Conservation (phyloP, 306 rosid species). For the Bauhinia variegata region DNA sequence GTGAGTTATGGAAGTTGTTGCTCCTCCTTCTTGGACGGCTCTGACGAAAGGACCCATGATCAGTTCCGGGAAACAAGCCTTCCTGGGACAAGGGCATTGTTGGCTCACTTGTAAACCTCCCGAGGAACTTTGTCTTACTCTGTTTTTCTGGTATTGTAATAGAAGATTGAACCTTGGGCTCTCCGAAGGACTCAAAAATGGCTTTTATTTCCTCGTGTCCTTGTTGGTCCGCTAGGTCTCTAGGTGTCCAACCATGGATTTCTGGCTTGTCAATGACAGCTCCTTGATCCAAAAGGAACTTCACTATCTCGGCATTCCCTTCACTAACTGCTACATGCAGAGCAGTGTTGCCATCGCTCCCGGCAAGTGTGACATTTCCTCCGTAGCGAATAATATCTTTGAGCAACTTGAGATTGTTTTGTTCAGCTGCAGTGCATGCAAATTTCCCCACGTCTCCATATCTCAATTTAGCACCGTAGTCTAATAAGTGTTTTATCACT, state of each 20-base stretch:
- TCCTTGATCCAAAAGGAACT: constrained; percentile 64
- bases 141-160: constrained; percentile 44
- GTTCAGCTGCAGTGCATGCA: constrained; percentile 54
- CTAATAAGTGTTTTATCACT: constrained; percentile 42
- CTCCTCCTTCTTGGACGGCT: constrained; percentile 67
- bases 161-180: constrained; percentile 43
- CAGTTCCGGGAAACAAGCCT: constrained; percentile 41
- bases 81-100: constrained; percentile 54
- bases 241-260: constrained; percentile 71
- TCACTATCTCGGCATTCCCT: constrained; percentile 64
- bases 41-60: constrained; percentile 49
- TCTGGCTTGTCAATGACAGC: constrained; percentile 69
- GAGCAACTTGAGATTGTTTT: constrained; percentile 51
- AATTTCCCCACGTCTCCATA: constrained; percentile 48
- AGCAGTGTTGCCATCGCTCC: constrained; percentile 60
- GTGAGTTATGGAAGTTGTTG: constrained; percentile 70
- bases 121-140: constrained; percentile 51
- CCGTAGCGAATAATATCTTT: constrained; percentile 44
- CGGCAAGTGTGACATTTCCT: constrained; percentile 47
- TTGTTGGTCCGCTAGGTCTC: constrained; percentile 81
- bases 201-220: constrained; percentile 68
- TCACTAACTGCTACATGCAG: constrained; percentile 82
- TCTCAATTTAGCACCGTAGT: constrained; percentile 49
- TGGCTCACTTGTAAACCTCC: constrained; percentile 78
- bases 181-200: constrained; percentile 54